These are phyloP conservation scores for Fusarium citri DNA, from an alignment of 2,329 filamentous ascomycete species.

Conservation along the genomic window DNA sequence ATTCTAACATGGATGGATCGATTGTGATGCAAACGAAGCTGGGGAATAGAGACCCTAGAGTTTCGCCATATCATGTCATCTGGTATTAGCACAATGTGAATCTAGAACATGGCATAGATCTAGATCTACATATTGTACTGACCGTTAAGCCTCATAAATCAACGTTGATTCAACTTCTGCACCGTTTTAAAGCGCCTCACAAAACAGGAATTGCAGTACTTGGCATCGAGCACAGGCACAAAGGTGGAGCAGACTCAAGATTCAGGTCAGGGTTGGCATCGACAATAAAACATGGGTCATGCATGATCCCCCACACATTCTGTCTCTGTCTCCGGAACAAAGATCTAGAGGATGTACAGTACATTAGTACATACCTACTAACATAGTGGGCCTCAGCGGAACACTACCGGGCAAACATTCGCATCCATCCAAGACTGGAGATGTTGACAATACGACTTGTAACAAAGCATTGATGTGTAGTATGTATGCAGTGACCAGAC, in stretches of 20 bases:
- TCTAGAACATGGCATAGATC: background rate
- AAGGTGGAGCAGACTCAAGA: constrained; percentile 10
- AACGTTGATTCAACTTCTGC: background rate
- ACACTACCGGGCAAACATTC: constrained; percentile 4
- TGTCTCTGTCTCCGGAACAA: constrained; percentile 16
- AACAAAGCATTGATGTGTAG: background rate
- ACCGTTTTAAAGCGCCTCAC: background rate
- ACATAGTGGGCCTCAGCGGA: constrained; percentile 15
- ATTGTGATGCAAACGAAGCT: background rate
- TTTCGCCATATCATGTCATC: background rate
- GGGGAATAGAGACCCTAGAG: constrained; percentile 2
- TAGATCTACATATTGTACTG: background rate
- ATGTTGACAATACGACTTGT: constrained; percentile 16
- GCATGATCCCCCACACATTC: constrained; percentile 33
- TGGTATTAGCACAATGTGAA: background rate
- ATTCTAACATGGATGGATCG: background rate
- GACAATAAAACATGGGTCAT: constrained; percentile 31
- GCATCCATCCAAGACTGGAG: background rate
- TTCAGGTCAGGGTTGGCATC: constrained; percentile 34
- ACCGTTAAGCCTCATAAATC: background rate
- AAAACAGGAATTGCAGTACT: background rate
- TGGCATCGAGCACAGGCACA: background rate
- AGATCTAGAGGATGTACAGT: constrained; percentile 7
- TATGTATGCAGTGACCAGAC: background rate
- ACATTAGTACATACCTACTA: too few relatives aligned